Evolutionary conservation across 1,139 yeast species (phyloP), one percentile per base, ranked within the genome.

Genomic region (Geotrichum restrictum): DNA sequence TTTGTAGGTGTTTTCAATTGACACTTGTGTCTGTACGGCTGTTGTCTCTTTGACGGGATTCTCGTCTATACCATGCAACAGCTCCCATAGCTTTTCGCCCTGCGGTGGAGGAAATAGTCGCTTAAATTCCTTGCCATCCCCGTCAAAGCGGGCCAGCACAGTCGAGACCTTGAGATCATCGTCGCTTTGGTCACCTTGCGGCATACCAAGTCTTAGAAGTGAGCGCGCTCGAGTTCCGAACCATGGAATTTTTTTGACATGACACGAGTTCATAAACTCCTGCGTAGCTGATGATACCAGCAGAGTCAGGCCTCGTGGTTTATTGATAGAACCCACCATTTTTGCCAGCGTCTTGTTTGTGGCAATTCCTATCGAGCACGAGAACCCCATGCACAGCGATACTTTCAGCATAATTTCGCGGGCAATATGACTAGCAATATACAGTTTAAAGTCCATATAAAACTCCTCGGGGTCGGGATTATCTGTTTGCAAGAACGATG

Each of bases 311-410:
- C 70, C 71, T 10, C 55, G 52, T 0, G 74, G 74, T 51, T 70
- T 70, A 52, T 67, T 62, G 22, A 52, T 27, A 4, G 61, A 57
- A 24, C 70, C 64, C 1, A 62, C 65, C 63, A 70, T 65, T 53
- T 70, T 70, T 18, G 74, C 69, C 24, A 65, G 48, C 6, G 65
- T 59, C 39, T 66, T 66, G 44, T 65, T 62, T 5, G 57, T 48
- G 1, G 67, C 68, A 2, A 69, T 64, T 8, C 74, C 74, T 16
- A 69, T 63, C 0, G 72, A 67, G 51, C 70, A 67, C 18, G 67
- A 59, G 52, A 65, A 69, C 2, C 69, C 68, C 19, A 57, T 58
- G 29, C 63, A 64, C 19, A 62, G 51, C 42, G 54, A 48, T 31
- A 69, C 60, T n/a, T 60, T 53, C 50, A 63, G 65, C 49, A 61